Evolutionary conservation across 2,329 filamentous ascomycete species (phyloP).

Genomic region (Penicillium decumbens): DNA sequence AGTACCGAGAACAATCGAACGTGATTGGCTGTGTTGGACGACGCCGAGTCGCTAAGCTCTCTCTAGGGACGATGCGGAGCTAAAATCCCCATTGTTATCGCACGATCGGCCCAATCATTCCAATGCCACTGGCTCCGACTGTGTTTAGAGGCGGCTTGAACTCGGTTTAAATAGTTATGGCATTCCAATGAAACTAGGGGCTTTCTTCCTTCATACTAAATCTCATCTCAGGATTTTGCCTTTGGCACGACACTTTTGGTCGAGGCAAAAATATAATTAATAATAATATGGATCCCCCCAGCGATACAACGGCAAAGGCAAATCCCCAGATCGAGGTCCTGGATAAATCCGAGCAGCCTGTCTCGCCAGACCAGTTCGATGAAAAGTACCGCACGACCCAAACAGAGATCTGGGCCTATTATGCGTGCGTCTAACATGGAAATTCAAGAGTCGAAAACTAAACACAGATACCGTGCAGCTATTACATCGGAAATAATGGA

Average conservation of each 20-base stretch:
- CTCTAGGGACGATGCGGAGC: conserved; percentile 12
- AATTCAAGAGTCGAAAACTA: conserved; percentile 10
- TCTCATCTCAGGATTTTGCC: not conserved
- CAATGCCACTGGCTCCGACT: conserved; percentile 16
- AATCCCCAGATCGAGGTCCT: conserved; percentile 5
- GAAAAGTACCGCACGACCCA: conserved; percentile 49
- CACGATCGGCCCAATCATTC: conserved; percentile 17
- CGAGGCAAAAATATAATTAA: not conserved
- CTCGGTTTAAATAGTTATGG: conserved; percentile 2
- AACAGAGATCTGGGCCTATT: conserved; percentile 56
- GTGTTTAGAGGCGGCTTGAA: conserved; percentile 1
- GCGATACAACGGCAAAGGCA: conserved; percentile 11
- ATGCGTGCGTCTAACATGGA: conserved; percentile 37
- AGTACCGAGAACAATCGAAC: not conserved
- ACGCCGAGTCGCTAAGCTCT: conserved; percentile 12
- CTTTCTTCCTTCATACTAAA: not conserved
- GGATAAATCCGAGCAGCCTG: conserved; percentile 34
- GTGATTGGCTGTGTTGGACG: conserved; percentile 5
- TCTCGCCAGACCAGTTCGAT: conserved; percentile 54
- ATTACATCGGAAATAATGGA: conserved; percentile 65
- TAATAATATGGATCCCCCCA: conserved; percentile 14
- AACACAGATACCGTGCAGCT: conserved; percentile 37
- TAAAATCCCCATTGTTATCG: conserved; percentile 9
- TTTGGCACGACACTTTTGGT: not conserved
- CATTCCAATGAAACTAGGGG: not conserved